Base-by-base conservation (phyloP, 352 stramenopile species). In the Globisporangium alternatum region DNA sequence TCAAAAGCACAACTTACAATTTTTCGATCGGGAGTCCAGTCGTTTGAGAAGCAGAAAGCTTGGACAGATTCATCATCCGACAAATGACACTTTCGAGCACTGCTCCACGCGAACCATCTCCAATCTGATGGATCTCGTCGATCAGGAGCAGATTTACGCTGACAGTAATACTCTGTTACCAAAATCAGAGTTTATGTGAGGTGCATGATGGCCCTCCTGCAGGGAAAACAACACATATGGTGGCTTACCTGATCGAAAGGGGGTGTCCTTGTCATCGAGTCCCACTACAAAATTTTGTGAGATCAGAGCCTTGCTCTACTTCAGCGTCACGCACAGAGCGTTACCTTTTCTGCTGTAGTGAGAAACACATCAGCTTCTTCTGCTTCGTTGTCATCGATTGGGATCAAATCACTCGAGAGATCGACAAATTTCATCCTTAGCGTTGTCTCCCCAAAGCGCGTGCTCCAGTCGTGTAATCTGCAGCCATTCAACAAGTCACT, bases 101-200 rank as follows among this genome's bases (percentile, higher is more conserved):
- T 17, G 59, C 64, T 15, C 75, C 75, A 15, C 70, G 56, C 10
- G 59, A 62, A 5, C 45, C 25, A 54, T 80, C 70, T 22, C 72
- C 72, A 56, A 83, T 78, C 48, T 80, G 75, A 21, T 83, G 72
- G n/a, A 76, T 70, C 47, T 83, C 77, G 54, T 86, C 77, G 3
- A 86, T 30, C 21, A 83, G 28, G 1, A 83, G 60, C n/a, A 74
- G 28, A 6, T 39, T 31, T 9, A 77, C 30, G 17, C 31, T 49
- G 9, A 28, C 25, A 6, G 63, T 41, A 10, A 67, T 17, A 17
- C 39, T 64, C 70, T 15, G 25, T 19, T 45, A 15, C 3, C n/a
- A 35, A 7, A 6, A 31, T 21, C 3, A 44, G 9, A 30, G 41
- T 9, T 47, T 22, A 6, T 47, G 13, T 21, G 15, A 17, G 35